Evolutionary conservation across 2,329 filamentous ascomycete genomes (phyloP).

Genomic region (Epichloe sp.): DNA sequence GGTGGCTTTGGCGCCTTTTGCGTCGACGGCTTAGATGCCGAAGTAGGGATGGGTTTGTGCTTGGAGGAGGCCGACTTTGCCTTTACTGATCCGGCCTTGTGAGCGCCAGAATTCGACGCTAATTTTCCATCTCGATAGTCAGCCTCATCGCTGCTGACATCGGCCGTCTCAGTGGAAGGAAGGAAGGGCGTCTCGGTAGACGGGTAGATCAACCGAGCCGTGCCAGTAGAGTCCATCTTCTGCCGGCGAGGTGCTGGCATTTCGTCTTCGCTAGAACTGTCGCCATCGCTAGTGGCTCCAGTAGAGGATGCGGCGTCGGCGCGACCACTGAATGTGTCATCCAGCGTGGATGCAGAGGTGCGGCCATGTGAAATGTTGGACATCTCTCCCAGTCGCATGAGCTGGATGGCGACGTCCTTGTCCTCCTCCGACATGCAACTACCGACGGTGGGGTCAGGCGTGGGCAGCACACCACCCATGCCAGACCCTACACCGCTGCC

Average conservation of each 20-base stretch:
- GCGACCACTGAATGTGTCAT: constrained; percentile 84
- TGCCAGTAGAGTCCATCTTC: constrained; percentile 34
- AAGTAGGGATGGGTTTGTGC: constrained; percentile 21
- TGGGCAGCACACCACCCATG: constrained; percentile 56
- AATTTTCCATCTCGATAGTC: constrained; percentile 17
- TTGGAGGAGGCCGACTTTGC: constrained; percentile 25
- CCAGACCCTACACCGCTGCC: constrained; percentile 21
- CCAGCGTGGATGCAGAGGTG: constrained; percentile 82
- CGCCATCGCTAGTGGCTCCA: constrained; percentile 68
- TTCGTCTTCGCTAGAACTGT: constrained; percentile 52
- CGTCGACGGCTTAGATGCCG: constrained; percentile 17
- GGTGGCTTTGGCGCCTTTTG: constrained; percentile 30
- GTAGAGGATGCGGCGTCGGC: constrained; percentile 78
- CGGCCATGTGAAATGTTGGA: constrained; percentile 88
- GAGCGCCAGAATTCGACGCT: constrained; percentile 19
- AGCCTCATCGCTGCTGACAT: constrained; percentile 22
- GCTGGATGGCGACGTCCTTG: constrained; percentile 85
- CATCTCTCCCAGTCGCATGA: constrained; percentile 90
- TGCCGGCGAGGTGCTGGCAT: constrained; percentile 45
- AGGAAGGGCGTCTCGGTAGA: constrained; percentile 41
- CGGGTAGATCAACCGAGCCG: constrained; percentile 33
- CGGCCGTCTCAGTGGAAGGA: constrained; percentile 34
- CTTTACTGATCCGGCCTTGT: constrained; percentile 28
- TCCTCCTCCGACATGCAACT: constrained; percentile 95
- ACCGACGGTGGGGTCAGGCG: constrained; percentile 90